A percentile compares a stretch with the other conserved stretches of the same genome.
phyloP scores from a whole-genome alignment of 2,329 filamentous ascomycete species.

The Orbilia quercus region DNA sequence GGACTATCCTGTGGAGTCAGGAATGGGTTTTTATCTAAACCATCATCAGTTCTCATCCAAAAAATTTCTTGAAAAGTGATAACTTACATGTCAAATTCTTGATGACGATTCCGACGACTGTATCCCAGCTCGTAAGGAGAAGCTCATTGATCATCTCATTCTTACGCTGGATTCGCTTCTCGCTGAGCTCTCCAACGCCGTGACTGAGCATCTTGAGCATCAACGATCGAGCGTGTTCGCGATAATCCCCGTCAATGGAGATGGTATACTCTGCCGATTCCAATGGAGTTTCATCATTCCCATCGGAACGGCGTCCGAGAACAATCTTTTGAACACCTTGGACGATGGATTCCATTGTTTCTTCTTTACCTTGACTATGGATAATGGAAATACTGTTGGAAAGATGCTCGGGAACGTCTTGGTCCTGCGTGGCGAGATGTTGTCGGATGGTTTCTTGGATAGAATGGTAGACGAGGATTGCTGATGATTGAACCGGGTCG shows the following conservation, averaged over 20 bases:
- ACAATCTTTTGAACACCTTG: constrained; percentile 13
- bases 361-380: not conserved
- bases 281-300: constrained; percentile 3
- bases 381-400: not conserved
- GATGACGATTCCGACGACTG: constrained; percentile 22
- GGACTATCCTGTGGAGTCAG: constrained; percentile 2
- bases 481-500: constrained; percentile 23
- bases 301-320: not conserved
- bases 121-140: constrained; percentile 41
- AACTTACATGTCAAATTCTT: constrained; percentile 41
- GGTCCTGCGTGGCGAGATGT: too few species aligned
- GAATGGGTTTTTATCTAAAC: constrained; percentile 36
- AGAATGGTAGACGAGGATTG: constrained; percentile 5
- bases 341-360: constrained; percentile 20
- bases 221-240: constrained; percentile 26
- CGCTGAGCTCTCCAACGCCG: constrained; percentile 34
- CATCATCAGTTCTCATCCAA: not conserved
- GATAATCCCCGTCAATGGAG: constrained; percentile 23
- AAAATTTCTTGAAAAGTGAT: not conserved
- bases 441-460: not conserved
- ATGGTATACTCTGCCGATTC: constrained; percentile 27
- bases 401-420: not conserved
- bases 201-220: constrained; percentile 47
- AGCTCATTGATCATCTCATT: constrained; percentile 50
- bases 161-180: constrained; percentile 28